phyloP scores from a whole-genome alignment of 139 green algal genomes.

The Trebouxia sp. region DNA sequence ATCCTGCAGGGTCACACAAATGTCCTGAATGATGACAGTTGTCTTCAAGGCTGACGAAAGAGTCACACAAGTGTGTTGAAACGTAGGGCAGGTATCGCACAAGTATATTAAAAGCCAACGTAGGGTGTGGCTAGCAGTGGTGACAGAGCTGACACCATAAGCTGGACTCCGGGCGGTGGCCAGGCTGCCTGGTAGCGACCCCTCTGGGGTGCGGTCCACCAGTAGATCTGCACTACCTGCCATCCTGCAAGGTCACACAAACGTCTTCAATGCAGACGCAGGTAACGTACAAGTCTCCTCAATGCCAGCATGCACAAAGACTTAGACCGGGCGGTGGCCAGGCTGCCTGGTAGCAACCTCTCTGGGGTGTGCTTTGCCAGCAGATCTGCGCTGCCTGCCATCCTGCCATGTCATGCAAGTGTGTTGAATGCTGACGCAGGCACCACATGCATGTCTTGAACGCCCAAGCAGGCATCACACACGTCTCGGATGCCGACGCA shows the following conservation, averaged over 20 bases:
- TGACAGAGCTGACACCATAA: slow-evolving; percentile 61
- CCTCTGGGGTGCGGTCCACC: slow-evolving; percentile 28
- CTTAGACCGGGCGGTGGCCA: slow-evolving; percentile 52
- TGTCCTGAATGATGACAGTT: no score
- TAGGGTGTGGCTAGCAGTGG: slow-evolving; percentile 35
- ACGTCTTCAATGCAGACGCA: background rate
- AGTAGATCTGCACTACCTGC: slow-evolving; percentile 50
- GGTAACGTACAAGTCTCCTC: background rate
- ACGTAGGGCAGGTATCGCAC: no score
- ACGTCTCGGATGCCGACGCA: background rate
- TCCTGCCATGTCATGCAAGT: slow-evolving; percentile 21
- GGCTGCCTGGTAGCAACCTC: slow-evolving; percentile 43
- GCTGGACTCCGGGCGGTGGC: slow-evolving; percentile 50
- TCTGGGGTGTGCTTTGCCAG: slow-evolving; percentile 39
- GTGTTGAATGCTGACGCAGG: no score
- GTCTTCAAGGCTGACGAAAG: no score
- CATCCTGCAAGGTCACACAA: slow-evolving; percentile 29
- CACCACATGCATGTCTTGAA: no score
- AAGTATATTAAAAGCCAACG: no score
- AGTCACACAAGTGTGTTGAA: no score
- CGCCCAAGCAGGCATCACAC: no score
- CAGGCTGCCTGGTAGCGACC: slow-evolving; percentile 48
- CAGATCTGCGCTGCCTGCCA: slow-evolving; percentile 48
- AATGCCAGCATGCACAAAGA: background rate
- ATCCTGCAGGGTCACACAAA: slow-evolving; percentile 32